phyloP scores from a whole-genome alignment of 371 early-diverging fungal species.

The Mortierella polycephala region DNA sequence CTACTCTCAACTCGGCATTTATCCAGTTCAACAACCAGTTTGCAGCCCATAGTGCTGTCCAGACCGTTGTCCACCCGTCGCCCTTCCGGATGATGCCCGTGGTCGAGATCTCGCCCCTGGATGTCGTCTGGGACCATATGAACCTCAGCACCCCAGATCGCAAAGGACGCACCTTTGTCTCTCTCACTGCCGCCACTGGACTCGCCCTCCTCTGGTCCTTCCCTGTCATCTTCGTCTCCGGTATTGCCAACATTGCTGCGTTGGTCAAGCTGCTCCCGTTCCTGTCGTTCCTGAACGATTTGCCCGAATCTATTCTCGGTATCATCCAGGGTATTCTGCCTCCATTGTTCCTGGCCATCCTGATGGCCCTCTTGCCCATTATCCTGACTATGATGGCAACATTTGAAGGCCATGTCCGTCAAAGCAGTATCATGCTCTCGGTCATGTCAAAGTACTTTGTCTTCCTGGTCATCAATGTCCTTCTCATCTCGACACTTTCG shows the following conservation, averaged over 20 bases:
- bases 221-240: slow-evolving; percentile 71
- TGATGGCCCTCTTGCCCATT: slow-evolving; percentile 79
- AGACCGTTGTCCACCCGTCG: slow-evolving; percentile 72
- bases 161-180: slow-evolving; percentile 65
- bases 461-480: slow-evolving; percentile 86
- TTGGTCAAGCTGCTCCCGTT: slow-evolving; percentile 39
- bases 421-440: slow-evolving; percentile 69
- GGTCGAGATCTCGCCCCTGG: slow-evolving; percentile 74
- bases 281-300: slow-evolving; percentile 53
- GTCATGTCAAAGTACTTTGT: slow-evolving; percentile 75
- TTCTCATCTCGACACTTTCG: slow-evolving; percentile 80
- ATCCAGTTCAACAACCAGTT: slow-evolving; percentile 84
- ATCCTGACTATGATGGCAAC: slow-evolving; percentile 72
- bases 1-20: slow-evolving; percentile 75
- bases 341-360: slow-evolving; percentile 73
- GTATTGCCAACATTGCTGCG: slow-evolving; percentile 64
- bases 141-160: slow-evolving; percentile 68
- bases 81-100: slow-evolving; percentile 77
- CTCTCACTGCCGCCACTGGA: slow-evolving; percentile 59
- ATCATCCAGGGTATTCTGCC: slow-evolving; percentile 86
- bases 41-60: slow-evolving; percentile 87
- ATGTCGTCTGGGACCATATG: slow-evolving; percentile 88
- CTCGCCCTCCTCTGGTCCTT: slow-evolving; percentile 80
- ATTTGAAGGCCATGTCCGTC: slow-evolving; percentile 75
- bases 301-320: slow-evolving; percentile 58